Percentiles rank a stretch among this genome's conserved stretches.
phyloP scores from a whole-genome alignment of 345 rosid species.

The Brassica nigra region DNA sequence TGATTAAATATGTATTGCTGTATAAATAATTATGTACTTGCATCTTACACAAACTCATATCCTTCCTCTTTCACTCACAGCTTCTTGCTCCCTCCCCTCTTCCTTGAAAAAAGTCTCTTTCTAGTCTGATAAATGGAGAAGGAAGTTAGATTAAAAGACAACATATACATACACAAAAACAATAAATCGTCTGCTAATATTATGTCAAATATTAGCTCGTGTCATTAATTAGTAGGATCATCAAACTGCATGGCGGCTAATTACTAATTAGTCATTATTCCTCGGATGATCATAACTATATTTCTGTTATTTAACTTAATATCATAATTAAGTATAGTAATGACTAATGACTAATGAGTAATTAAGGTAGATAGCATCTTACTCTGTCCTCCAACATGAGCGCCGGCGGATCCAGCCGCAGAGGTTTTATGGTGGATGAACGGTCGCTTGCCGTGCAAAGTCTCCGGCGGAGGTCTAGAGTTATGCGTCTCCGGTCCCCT shows the following conservation, averaged over 20 bases:
- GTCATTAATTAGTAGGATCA: not conserved
- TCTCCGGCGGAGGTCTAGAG: constrained; percentile 42
- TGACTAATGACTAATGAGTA: not conserved
- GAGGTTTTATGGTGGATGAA: constrained; percentile 42
- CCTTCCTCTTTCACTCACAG: constrained; percentile 16
- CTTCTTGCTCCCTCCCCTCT: constrained; percentile 3
- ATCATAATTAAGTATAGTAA: not conserved
- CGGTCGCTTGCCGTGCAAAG: constrained; percentile 38
- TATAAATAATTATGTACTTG: constrained; percentile 25
- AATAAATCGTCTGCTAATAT: not conserved
- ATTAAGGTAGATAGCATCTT: constrained; percentile 16
- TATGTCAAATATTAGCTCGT: not conserved
- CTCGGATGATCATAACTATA: not conserved
- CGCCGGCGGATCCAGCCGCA: constrained; percentile 27
- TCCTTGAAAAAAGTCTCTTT: not conserved
- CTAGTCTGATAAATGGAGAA: constrained; percentile 28
- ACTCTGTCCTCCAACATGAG: constrained; percentile 36
- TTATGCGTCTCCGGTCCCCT: constrained; percentile 47
- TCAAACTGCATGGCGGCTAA: not conserved
- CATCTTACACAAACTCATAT: constrained; percentile 7
- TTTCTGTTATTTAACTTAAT: not conserved
- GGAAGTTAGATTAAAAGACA: not conserved
- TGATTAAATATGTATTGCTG: constrained; percentile 9
- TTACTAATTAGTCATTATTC: not conserved
- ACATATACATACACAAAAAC: not conserved